phyloP scores from a whole-genome alignment of 2,329 filamentous ascomycete genomes.

The Colletotrichum tabaci region DNA sequence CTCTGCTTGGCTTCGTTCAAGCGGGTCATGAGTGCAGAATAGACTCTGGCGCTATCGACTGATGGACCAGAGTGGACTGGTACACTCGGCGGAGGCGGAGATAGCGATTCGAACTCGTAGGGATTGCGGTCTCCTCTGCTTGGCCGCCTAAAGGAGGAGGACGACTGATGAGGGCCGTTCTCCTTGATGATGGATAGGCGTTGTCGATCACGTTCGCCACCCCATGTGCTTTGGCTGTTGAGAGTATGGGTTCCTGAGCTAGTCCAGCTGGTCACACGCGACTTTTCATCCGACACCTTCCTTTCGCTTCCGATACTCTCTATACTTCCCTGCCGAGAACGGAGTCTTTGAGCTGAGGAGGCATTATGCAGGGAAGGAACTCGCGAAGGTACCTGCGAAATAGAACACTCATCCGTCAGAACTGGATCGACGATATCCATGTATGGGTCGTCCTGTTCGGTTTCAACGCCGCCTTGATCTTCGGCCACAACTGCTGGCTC shows the following conservation, averaged over 20 bases:
- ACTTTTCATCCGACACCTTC: slow-evolving; percentile 65
- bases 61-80: slow-evolving; percentile 45
- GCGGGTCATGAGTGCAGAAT: slow-evolving; percentile 74
- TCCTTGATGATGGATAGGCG: slow-evolving; percentile 77
- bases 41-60: slow-evolving; percentile 72
- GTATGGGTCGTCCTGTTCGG: slow-evolving; percentile 48
- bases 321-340: slow-evolving; percentile 69
- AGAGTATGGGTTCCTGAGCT: slow-evolving; percentile 73
- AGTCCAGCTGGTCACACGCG: slow-evolving; percentile 81
- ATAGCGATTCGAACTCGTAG: slow-evolving; percentile 26
- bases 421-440: slow-evolving; percentile 52
- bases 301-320: slow-evolving; percentile 62
- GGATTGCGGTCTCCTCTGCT: slow-evolving; percentile 46
- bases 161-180: slow-evolving; percentile 60
- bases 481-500: slow-evolving; percentile 51
- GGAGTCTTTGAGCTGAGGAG: slow-evolving; percentile 61
- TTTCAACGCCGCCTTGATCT: background rate
- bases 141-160: slow-evolving; percentile 52
- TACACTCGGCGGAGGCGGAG: background rate
- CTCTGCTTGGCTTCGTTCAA: slow-evolving; percentile 57
- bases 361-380: slow-evolving; percentile 66
- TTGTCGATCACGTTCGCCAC: slow-evolving; percentile 65
- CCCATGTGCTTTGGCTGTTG: slow-evolving; percentile 55
- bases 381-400: slow-evolving; percentile 65
- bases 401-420: slow-evolving; percentile 57